Evolutionary conservation across 495 filamentous ascomycete species (phyloP).

Genomic region (Xylaria venustula): DNA sequence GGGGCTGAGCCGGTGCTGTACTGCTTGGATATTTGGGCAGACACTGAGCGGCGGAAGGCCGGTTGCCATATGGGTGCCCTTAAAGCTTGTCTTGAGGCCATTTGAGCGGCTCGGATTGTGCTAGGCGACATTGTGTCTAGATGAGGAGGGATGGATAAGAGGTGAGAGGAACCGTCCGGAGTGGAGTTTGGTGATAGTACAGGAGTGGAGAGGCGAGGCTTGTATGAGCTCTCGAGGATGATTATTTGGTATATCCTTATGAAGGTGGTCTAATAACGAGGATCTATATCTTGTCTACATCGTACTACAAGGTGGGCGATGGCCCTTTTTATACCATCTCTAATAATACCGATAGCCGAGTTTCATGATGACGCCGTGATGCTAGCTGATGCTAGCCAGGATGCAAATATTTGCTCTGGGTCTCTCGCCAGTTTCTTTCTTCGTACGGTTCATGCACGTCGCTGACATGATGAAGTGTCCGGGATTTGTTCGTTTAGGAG

Average conservation of each 20-base stretch:
- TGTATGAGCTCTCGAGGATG: not conserved
- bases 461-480: not conserved
- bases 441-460: not conserved
- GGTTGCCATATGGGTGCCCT: constrained; percentile 1
- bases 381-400: too few relatives aligned
- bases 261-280: not conserved
- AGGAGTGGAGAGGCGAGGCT: not conserved
- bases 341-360: not conserved
- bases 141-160: not conserved
- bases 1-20: constrained; percentile 5
- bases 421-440: not conserved
- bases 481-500: constrained; percentile 3
- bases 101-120: constrained; percentile 6
- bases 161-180: not conserved
- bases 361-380: too few relatives aligned
- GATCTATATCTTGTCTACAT: not conserved
- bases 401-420: not conserved
- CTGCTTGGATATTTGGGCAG: constrained; percentile 18
- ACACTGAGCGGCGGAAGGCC: constrained; percentile 18
- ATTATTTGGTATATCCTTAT: not conserved
- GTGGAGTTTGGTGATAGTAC: constrained; percentile 1
- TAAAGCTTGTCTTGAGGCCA: constrained; percentile 5
- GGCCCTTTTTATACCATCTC: not conserved
- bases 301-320: not conserved
- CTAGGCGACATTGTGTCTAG: not conserved